Conservation (phyloP, 2,329 filamentous ascomycete species). For the Aspergillus fumigatiaffinis region DNA sequence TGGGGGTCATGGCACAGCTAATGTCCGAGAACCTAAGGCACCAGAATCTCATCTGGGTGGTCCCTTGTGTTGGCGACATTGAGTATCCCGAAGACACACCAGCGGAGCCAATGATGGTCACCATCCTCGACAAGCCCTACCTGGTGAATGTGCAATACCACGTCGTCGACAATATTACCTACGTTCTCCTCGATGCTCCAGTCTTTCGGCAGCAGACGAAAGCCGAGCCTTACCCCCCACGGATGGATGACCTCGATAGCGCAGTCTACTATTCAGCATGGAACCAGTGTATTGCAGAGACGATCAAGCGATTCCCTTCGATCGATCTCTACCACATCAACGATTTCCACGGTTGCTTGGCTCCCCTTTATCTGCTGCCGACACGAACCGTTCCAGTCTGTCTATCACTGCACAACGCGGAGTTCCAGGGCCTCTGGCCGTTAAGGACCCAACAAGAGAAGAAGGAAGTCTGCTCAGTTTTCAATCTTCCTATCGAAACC, state of each 20-base stretch:
- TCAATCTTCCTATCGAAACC: conserved; percentile 56
- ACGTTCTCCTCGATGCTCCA: conserved; percentile 63
- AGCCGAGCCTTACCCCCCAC: conserved; percentile 60
- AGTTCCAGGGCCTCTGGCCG: conserved; percentile 67
- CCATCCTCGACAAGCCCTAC: conserved; percentile 58
- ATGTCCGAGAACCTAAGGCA: conserved; percentile 65
- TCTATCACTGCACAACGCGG: conserved; percentile 64
- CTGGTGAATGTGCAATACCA: conserved; percentile 63
- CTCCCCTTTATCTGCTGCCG: conserved; percentile 62
- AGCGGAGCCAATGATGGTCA: conserved; percentile 60
- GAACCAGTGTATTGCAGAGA: conserved; percentile 65
- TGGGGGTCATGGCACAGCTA: conserved; percentile 67
- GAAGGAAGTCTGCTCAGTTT: conserved; percentile 62
- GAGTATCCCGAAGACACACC: conserved; percentile 59
- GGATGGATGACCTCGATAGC: conserved; percentile 66
- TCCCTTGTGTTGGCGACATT: conserved; percentile 60
- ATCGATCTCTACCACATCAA: conserved; percentile 64
- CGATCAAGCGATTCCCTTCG: conserved; percentile 58
- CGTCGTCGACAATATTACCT: conserved; percentile 61
- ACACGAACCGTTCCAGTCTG: conserved; percentile 58
- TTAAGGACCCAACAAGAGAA: conserved; percentile 60
- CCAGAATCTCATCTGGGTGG: conserved; percentile 63
- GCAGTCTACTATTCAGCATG: conserved; percentile 67
- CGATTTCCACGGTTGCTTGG: conserved; percentile 61
- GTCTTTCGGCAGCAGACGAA: conserved; percentile 63